Conservation (phyloP, 1,284 basidiomycete species). For the Xerocomus nothofagi region DNA sequence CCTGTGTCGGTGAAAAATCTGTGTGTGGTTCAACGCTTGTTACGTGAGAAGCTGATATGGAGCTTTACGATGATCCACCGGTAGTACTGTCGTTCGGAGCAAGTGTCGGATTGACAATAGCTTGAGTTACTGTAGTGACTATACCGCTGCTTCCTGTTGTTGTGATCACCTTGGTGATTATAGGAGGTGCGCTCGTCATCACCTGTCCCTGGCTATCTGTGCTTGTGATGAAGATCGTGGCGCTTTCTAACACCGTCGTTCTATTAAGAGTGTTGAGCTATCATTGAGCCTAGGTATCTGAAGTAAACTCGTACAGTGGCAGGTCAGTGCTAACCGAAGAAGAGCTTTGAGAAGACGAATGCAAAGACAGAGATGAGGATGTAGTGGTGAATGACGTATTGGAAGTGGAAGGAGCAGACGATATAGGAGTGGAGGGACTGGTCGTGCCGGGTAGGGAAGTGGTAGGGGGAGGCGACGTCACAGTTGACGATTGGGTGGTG, state of each 20-base stretch:
- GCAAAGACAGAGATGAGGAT: conserved; percentile 18
- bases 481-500: conserved; percentile 7
- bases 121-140: conserved; percentile 56
- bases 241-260: conserved; percentile 50
- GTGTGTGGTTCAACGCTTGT: conserved; percentile 13
- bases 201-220: conserved; percentile 56
- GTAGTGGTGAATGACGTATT: conserved; percentile 10
- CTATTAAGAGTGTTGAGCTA: conserved; percentile 38
- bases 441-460: conserved; percentile 6
- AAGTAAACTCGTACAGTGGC: conserved; percentile 26
- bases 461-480: conserved; percentile 3
- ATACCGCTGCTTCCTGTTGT: conserved; percentile 54
- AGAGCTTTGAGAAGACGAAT: conserved; percentile 17
- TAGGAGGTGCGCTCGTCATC: conserved; percentile 50
- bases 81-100: conserved; percentile 44
- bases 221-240: conserved; percentile 51
- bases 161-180: conserved; percentile 56
- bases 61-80: conserved; percentile 46
- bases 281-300: conserved; percentile 4
- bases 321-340: conserved; percentile 18
- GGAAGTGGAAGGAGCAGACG: neutral
- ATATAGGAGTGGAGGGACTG: conserved; percentile 7
- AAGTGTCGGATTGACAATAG: conserved; percentile 65
- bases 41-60: neutral
- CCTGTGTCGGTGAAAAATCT: conserved; percentile 77